These are phyloP conservation scores for Colletotrichum sp. DNA, from an alignment of 2,329 filamentous ascomycete genomes.

Conservation along the genomic window DNA sequence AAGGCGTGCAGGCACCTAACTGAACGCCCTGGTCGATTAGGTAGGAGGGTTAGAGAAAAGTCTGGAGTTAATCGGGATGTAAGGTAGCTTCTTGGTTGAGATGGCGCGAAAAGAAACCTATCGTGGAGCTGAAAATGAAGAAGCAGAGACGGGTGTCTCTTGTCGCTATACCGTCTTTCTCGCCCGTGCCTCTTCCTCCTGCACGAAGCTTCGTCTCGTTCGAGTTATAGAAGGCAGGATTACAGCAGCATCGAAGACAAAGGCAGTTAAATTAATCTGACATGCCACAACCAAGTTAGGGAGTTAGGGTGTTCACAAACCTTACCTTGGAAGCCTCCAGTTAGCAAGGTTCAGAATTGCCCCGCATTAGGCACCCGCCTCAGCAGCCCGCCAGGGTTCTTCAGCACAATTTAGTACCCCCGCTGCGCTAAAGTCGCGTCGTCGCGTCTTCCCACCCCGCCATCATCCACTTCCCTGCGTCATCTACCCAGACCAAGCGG, in stretches of 20 bases:
- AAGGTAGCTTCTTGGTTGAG: background rate
- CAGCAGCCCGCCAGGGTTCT: background rate
- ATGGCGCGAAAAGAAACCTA: background rate
- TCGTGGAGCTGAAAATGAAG: background rate
- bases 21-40: background rate
- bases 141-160: background rate
- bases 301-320: background rate
- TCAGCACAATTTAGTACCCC: background rate
- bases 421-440: background rate
- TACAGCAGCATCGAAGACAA: too few relatives aligned
- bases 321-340: background rate
- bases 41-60: accelerated
- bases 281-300: background rate
- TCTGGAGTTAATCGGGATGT: background rate
- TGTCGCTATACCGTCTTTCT: background rate
- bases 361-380: background rate
- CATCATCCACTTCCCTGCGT: background rate
- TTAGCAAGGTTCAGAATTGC: background rate
- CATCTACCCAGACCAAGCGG: background rate
- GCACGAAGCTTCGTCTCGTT: accelerated
- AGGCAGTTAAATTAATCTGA: too few relatives aligned
- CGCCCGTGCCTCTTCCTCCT: accelerated
- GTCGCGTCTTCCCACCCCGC: background rate
- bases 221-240: too few relatives aligned
- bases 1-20: background rate